Percentiles rank a stretch among this genome's conserved stretches.
Conservation (phyloP, 306 rosid species). For the Citrullus colocynthis region DNA sequence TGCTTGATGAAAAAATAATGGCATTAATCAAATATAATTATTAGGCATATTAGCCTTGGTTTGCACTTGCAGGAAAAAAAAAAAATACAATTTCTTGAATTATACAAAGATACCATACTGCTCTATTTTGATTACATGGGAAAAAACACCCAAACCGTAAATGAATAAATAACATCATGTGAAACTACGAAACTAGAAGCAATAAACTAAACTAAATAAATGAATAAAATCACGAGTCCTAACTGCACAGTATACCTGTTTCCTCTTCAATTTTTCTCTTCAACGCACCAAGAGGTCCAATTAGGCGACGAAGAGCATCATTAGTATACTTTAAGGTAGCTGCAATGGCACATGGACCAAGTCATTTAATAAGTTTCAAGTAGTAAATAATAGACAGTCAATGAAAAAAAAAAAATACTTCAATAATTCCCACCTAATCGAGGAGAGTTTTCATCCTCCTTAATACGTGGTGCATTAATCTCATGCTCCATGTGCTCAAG, state of each 20-base stretch:
- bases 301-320: conserved; percentile 63
- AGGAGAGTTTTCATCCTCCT: conserved; percentile 42
- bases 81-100: background rate
- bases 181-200: background rate
- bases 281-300: conserved; percentile 84
- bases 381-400: conserved; percentile 4
- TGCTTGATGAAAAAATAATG: background rate
- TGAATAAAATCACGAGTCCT: background rate
- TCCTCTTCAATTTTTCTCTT: conserved; percentile 76
- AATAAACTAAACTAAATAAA: background rate
- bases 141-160: background rate
- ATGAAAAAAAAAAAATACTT: background rate
- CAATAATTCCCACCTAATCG: conserved; percentile 46
- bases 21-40: background rate
- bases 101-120: background rate
- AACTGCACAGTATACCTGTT: conserved; percentile 46
- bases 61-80: background rate
- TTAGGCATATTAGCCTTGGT: background rate
- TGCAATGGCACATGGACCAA: conserved; percentile 32
- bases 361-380: conserved; percentile 4
- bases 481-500: conserved; percentile 82
- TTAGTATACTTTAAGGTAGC: conserved; percentile 74
- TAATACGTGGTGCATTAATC: conserved; percentile 52
- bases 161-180: background rate
- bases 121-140: background rate